Base-by-base conservation (phyloP, 306 rosid genomes). In the Trichosanthes truncata region DNA sequence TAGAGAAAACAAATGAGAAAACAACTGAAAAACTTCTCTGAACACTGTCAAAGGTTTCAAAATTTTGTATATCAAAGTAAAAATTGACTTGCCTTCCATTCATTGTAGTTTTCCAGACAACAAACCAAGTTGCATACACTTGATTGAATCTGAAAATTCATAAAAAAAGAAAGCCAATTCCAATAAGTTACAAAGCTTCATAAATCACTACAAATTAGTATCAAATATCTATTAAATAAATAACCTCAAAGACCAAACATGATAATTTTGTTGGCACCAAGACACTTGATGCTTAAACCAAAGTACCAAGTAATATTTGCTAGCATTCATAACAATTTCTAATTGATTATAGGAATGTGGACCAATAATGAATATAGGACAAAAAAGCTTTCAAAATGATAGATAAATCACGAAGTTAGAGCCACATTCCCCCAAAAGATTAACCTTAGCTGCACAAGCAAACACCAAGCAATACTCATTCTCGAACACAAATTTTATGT, bases 141-240 rank as follows among this genome's bases (percentile, higher is more conserved):
- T 45, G 61, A 68, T 83, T 56, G 83, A 41, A 83, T 79, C 92
- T 91, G 89, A 77, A 74, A 33, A 73, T 84, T 33, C 75, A 82
- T 81, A 71, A 46, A 85, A 74, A 35, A 75, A n/a, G n/a, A n/a
- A 57, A 26, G 48, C 80, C 75, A 79, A 86, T 76, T 52, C 76
- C 79, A 60, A 23, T 49, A 48, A 35, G 81, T 20, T 14, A 63
- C 12, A 18, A 25, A 41, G 56, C 29, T n/a, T n/a, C n/a, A n/a
- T n/a, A n/a, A n/a, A n/a, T n/a, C n/a, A n/a, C n/a, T n/a, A n/a
- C n/a, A n/a, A n/a, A n/a, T n/a, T n/a, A n/a, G n/a, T n/a, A n/a
- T n/a, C n/a, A n/a, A n/a, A n/a, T n/a, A n/a, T n/a, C n/a, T n/a
- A n/a, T 49, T 38, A 26, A 26, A 73, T 71, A 35, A 83, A 71